These are phyloP conservation scores for Cyberlindnera maritima DNA, from an alignment of 805 yeast species.

Conservation along the genomic window DNA sequence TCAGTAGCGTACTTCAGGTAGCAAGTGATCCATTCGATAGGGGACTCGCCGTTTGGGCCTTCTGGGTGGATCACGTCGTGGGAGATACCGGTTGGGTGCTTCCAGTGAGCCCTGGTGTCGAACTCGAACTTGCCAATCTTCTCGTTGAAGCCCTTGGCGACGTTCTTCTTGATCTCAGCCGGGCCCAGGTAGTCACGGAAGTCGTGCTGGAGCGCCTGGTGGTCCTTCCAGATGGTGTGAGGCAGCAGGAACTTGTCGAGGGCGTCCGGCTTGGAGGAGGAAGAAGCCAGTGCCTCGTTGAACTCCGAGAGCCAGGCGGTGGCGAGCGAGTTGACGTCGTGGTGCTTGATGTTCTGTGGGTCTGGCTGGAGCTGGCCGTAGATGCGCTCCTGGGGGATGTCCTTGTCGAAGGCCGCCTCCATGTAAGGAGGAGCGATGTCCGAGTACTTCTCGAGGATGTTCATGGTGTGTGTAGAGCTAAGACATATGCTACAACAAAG, in stretches of 20 bases:
- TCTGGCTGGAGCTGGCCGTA: conserved; percentile 30
- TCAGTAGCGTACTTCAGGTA: conserved; percentile 31
- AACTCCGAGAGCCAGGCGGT: conserved; percentile 32
- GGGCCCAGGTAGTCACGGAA: conserved; percentile 33
- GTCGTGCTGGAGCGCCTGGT: conserved; percentile 33
- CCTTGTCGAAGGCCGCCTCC: conserved; percentile 23
- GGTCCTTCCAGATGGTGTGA: conserved; percentile 39
- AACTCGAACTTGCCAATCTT: conserved; percentile 29
- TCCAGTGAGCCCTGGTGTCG: conserved; percentile 30
- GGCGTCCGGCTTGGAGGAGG: conserved; percentile 12
- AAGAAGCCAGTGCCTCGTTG: conserved; percentile 23
- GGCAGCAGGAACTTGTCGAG: conserved; percentile 28
- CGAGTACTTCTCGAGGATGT: conserved; percentile 11
- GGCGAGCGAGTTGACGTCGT: conserved; percentile 26
- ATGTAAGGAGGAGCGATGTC: conserved; percentile 28
- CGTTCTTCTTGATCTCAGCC: conserved; percentile 25
- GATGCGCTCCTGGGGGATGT: conserved; percentile 28
- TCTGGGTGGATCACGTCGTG: conserved; percentile 30
- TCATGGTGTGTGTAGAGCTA: too few species aligned
- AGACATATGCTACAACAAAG: too few species aligned
- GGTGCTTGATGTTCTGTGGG: conserved; percentile 27
- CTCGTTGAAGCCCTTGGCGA: conserved; percentile 15
- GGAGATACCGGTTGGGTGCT: conserved; percentile 31
- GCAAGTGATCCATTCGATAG: conserved; percentile 37
- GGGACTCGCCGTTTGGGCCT: conserved; percentile 23